Base-by-base conservation (phyloP, 2,329 filamentous ascomycete genomes). In the Aureobasidium sp. region DNA sequence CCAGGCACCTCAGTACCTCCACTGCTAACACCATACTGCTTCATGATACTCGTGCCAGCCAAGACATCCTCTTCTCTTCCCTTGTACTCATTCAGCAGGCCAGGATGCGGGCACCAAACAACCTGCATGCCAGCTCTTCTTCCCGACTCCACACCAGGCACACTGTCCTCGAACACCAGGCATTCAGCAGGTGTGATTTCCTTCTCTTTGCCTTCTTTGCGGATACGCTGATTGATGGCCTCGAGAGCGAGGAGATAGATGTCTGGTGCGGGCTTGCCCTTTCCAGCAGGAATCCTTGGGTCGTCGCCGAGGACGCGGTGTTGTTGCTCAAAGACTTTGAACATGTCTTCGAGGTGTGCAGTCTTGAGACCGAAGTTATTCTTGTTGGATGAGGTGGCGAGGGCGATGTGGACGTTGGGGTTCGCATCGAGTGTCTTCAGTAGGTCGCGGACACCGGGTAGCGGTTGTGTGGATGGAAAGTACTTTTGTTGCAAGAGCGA, bases 91-190 rank as follows among this genome's bases (percentile, higher is more conserved):
- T 84, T 79, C 75, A 88, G 80, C 58, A 99, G 77, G 70, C 85
- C 89, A 1, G 86, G 84, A 75, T 97, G 91, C 29, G 94, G 94
- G 67, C 86, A 88, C 94, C 94, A 99, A 1, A 96, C 81, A 13
- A 95, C 91, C 66, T 93, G 86, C 93, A 97, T 97, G 0, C 93
- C 93, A 0, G 94, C 94, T 66, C 94, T 84, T 59, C 94, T 81
- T 5, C 91, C 94, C 2, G 91, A 86, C 76, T 99, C 94, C 3
- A 97, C 91, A 4, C 94, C 94, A 0, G 91, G 90, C 1, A 97
- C 92, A 49, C 88, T 90, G 74, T 99, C 94, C 76, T 99, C 94
- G 69, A 99, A 97, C 0, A 97, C 94, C n/a, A 99, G 80, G 72
- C 94, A 97, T 75, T 97, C 93, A 67, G 89, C 88, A 0, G 91